Base-by-base conservation (phyloP, 768 basidiomycete species). In the Phylloporus rhodoxanthus region DNA sequence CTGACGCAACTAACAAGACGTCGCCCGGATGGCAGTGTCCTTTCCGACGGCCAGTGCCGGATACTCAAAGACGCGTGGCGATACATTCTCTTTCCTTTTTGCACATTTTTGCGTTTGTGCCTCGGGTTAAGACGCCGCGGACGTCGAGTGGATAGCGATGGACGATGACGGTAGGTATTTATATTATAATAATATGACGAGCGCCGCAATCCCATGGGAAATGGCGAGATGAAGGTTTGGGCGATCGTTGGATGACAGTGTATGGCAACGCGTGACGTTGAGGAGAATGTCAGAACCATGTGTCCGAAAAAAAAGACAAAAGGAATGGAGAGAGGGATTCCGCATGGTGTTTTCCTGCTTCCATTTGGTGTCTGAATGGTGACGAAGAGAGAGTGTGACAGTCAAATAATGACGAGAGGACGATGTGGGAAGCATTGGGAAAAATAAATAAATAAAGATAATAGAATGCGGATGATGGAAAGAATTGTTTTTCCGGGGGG, bases 351-450 rank as follows among this genome's bases (percentile, higher is more conserved):
- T 39, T 38, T 25, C 34, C 7, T 21, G 17, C 30, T 28, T 21
- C 26, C 39, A 40, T 40, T n/a, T 25, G 23, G 39, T 39, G 19
- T 30, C 28, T 39, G 38, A 39, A 20, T 15, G 37, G 25, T 37
- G 28, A 34, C 33, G n/a, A 34, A 34, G 33, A 34, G 33, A 14
- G 36, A 44, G 48, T 19, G 48, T 37, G 37, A 43, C 36, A 37
- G 36, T 21, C 28, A 41, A 32, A 48, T 48, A 33, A 48, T 48
- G 39, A 48, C 47, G 47, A 48, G 23, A 42, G 39, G 26, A 19
- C 3, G n/a, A 23, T 15, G 26, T 39, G 46, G 11, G 45, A 41
- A 41, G 23, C 26, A 19, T 38, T 26, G 39, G 20, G 20, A 33
- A 32, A 39, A 40, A 37, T 19, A 33, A 26, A 42, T 13, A 34